Base-by-base conservation (phyloP, 2,329 filamentous ascomycete genomes). In the Neofusicoccum cordaticola region DNA sequence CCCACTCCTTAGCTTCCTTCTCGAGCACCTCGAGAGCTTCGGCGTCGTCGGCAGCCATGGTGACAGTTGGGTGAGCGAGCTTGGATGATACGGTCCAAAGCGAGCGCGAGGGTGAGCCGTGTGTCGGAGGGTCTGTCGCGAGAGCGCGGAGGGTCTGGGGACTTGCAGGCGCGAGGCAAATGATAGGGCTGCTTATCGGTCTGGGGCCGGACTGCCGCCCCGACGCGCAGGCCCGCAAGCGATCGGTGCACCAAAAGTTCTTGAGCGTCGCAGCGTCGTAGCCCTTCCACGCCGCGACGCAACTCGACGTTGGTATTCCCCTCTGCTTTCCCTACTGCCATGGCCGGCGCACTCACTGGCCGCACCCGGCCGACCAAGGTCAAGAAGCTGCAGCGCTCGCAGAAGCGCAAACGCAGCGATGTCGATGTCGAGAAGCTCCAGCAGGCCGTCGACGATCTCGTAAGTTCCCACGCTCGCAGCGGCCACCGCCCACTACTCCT, bases 1-100 rank as follows among this genome's bases (percentile, higher is more conserved):
- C 90, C 74, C 94, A 96, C 75, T 97, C 94, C 72, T 94, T 96
- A 63, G 90, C 88, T 75, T 97, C 93, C 39, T 87, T 85, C 73
- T 94, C 92, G 47, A 97, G 88, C 67, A 88, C 87, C 74, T 93
- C 90, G 68, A 97, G 85, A 17, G 74, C 68, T 50, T 76, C 74
- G 13, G 50, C 31, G 51, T 91, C 89, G 37, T 39, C 56, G 72
- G 87, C 85, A 68, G 79, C 80, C 82, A 84, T 85, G 66, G 50
- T 69, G 67, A 66, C 39, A 48, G 48, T 45, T 41, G 22, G 17
- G 50, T 39, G 53, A 31, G 39, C 53, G 53, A 44, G 39, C 35
- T 39, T 22, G 53, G 22, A 19, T 37, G 6, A 17, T 15, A 31
- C 12, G n/a, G 47, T 6, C n/a, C 17, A n/a, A 13, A 31, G 22